Evolutionary conservation across 169 alveolate genomes (phyloP).

Genomic region (Babesia caballi): DNA sequence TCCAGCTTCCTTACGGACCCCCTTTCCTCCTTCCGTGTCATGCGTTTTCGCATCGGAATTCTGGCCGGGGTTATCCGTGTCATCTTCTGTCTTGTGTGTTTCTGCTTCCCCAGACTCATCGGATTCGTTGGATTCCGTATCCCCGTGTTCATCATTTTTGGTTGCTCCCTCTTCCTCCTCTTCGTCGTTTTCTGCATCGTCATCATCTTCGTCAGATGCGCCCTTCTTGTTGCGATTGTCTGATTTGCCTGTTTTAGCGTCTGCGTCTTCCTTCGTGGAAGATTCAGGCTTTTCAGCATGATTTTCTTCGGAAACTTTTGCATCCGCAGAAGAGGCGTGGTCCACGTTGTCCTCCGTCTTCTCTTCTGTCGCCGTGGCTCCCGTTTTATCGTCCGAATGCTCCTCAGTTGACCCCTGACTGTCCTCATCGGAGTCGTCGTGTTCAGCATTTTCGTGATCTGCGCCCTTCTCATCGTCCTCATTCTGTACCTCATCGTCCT

Average conservation of each 20-base stretch:
- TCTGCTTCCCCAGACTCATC: neutral
- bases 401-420: neutral
- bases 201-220: slow-evolving; percentile 5
- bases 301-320: too few relatives aligned
- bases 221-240: slow-evolving; percentile 19
- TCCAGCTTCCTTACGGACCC: neutral
- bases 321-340: too few relatives aligned
- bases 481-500: slow-evolving; percentile 22
- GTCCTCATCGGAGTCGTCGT: neutral
- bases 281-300: too few relatives aligned
- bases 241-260: too few relatives aligned
- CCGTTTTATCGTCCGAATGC: neutral
- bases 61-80: neutral
- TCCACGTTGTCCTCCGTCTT: neutral
- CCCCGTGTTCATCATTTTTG: neutral
- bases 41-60: neutral
- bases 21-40: neutral
- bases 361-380: neutral
- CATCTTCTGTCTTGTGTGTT: slow-evolving; percentile 4
- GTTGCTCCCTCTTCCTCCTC: neutral
- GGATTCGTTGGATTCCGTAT: neutral
- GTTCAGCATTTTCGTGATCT: neutral
- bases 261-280: too few relatives aligned
- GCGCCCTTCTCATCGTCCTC: slow-evolving; percentile 26
- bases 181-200: neutral